Evolutionary conservation across 2,329 filamentous ascomycete genomes (phyloP).

Genomic region (Aspergillus sp.): DNA sequence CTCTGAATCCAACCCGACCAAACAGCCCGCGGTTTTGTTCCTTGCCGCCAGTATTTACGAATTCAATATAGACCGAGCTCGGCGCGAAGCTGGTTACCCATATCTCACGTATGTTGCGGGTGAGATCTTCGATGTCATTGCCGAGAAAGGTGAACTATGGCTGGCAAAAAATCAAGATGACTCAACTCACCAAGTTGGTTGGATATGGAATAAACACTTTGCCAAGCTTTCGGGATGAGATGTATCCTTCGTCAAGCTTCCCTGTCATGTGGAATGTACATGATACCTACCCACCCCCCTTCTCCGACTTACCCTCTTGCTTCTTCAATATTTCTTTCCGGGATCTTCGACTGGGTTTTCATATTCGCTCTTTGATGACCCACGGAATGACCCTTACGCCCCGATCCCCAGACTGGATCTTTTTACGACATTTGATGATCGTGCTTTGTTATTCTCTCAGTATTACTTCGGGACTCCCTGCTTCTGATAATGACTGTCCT

Average conservation of each 20-base stretch:
- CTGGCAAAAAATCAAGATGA: constrained; percentile 97
- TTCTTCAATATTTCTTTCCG: background rate
- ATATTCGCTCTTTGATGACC: background rate
- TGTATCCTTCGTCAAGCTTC: background rate
- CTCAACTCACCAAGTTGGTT: constrained; percentile 72
- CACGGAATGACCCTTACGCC: background rate
- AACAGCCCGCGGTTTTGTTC: constrained; percentile 70
- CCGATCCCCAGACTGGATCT: background rate
- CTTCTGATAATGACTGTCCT: background rate
- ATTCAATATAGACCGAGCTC: constrained; percentile 91
- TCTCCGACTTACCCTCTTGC: background rate
- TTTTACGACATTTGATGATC: constrained; percentile 4
- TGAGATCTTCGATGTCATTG: constrained; percentile 92
- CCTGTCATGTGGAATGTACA: background rate
- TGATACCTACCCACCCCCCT: background rate
- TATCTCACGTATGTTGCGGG: constrained; percentile 95
- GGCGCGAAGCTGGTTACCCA: constrained; percentile 90
- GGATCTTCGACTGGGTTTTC: background rate
- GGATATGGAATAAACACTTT: constrained; percentile 99
- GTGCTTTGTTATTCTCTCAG: constrained; percentile 6
- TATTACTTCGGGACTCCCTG: background rate
- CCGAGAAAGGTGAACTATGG: constrained; percentile 96
- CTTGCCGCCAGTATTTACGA: constrained; percentile 92
- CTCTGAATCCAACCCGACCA: constrained; percentile 44
- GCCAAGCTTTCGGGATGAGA: constrained; percentile 49